These are phyloP conservation scores for Ogataea hybrid DNA, from an alignment of 1,139 yeast genomes.

Conservation along the genomic window DNA sequence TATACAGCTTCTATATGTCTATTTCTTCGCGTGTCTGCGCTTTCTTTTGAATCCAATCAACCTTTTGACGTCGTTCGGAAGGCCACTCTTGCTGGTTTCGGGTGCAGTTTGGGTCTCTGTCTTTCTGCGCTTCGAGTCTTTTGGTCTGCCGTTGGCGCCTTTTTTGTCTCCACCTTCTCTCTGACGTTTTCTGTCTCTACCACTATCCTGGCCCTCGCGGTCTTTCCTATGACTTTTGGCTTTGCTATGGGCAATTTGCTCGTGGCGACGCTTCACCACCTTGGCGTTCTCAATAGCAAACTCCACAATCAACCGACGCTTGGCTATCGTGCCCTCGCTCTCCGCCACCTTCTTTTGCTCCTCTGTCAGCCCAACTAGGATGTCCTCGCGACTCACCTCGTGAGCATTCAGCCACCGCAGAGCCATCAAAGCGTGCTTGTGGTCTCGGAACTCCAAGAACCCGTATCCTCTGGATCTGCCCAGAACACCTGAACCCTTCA, in stretches of 20 bases:
- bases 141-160: neutral
- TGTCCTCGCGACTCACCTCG: slow-evolving; percentile 69
- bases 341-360: slow-evolving; percentile 60
- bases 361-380: slow-evolving; percentile 67
- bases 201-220: slow-evolving; percentile 12
- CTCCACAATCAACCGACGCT: slow-evolving; percentile 85
- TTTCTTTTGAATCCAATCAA: slow-evolving; percentile 69
- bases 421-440: slow-evolving; percentile 92
- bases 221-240: slow-evolving; percentile 17
- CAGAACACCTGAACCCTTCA: slow-evolving; percentile 78
- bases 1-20: slow-evolving; percentile 1
- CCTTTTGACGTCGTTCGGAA: slow-evolving; percentile 53
- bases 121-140: neutral
- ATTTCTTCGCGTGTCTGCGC: slow-evolving; percentile 40
- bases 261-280: slow-evolving; percentile 87
- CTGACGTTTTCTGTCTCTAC: neutral
- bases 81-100: slow-evolving; percentile 4
- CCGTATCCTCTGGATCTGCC: slow-evolving; percentile 98
- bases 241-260: slow-evolving; percentile 44
- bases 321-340: slow-evolving; percentile 47
- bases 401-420: slow-evolving; percentile 97
- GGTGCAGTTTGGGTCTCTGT: neutral
- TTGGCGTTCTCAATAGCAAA: slow-evolving; percentile 95
- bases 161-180: neutral
- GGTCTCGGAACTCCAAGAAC: slow-evolving; percentile 90